Evolutionary conservation across 2,329 filamentous ascomycete species (phyloP).

Genomic region (Xylaria digitata): DNA sequence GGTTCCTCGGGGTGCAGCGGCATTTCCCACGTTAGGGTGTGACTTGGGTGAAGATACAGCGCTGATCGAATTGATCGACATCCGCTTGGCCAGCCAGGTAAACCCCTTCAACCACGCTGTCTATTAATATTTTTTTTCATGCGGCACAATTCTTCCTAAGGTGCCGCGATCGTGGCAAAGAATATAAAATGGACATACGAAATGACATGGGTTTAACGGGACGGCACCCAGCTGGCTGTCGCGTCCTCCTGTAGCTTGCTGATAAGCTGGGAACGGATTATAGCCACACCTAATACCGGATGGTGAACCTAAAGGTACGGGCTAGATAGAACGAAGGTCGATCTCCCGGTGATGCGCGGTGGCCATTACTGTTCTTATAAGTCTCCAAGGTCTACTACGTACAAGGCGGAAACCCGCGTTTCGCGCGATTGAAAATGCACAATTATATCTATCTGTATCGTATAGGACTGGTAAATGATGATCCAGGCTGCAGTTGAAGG

Average conservation of each 20-base stretch:
- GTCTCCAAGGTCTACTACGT: slow-evolving; percentile 15
- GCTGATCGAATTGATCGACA: slow-evolving; percentile 33
- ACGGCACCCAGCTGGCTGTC: background rate
- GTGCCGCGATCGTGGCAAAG: slow-evolving; percentile 5
- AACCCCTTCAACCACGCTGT: slow-evolving; percentile 11
- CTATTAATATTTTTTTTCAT: background rate
- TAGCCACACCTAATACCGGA: slow-evolving; percentile 14
- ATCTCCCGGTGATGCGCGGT: slow-evolving; percentile 30
- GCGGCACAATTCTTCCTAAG: slow-evolving; percentile 12
- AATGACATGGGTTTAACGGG: slow-evolving; percentile 30
- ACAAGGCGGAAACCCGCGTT: slow-evolving; percentile 16
- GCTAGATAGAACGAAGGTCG: slow-evolving; percentile 15
- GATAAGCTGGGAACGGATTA: background rate
- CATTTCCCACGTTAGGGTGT: slow-evolving; percentile 28
- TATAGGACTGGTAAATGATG: background rate
- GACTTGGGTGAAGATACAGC: slow-evolving; percentile 21
- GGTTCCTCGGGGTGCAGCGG: slow-evolving; percentile 19
- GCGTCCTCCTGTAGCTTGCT: background rate
- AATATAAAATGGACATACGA: background rate
- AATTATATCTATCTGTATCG: background rate
- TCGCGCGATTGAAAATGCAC: slow-evolving; percentile 22
- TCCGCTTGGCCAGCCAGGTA: slow-evolving; percentile 16
- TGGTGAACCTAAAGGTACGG: slow-evolving; percentile 7
- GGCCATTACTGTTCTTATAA: slow-evolving; percentile 25
- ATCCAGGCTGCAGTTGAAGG: background rate